Evolutionary conservation across 805 yeast genomes (phyloP).

Genomic region (Soucietia sequanensis): DNA sequence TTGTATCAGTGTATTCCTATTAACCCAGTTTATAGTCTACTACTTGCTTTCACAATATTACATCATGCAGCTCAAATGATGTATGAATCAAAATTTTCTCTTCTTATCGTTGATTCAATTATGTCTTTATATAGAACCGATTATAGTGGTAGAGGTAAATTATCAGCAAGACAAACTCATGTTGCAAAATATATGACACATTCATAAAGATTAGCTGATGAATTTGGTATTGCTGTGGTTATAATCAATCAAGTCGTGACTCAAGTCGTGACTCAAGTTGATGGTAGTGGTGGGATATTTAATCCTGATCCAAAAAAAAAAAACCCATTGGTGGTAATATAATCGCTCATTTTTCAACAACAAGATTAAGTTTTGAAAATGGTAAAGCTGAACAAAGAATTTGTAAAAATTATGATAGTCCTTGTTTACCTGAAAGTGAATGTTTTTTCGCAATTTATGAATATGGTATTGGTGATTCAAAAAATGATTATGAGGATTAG

Average conservation of each 20-base stretch:
- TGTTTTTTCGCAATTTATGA: conserved; percentile 15
- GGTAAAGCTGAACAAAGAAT: conserved; percentile 52
- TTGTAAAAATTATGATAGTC: conserved; percentile 87
- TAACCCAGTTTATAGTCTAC: too few relatives aligned
- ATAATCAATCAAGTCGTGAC: too few relatives aligned
- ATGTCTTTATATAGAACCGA: neutral
- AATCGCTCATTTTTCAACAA: too few relatives aligned
- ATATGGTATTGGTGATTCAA: neutral
- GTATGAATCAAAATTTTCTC: neutral
- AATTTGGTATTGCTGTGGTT: conserved; percentile 6
- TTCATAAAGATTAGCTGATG: conserved; percentile 2
- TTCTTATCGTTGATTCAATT: neutral
- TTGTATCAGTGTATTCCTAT: too few relatives aligned
- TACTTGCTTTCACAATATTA: too few relatives aligned
- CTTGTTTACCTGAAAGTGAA: conserved; percentile 88
- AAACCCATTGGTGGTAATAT: conserved; percentile 98
- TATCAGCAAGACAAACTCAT: too few relatives aligned
- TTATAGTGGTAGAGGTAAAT: neutral
- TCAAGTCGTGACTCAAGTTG: conserved; percentile 98
- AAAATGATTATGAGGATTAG: neutral
- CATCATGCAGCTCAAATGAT: conserved; percentile 1
- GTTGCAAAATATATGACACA: too few relatives aligned
- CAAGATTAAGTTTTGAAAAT: conserved; percentile 5
- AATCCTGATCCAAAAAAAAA: too few relatives aligned
- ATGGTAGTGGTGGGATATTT: conserved; percentile 41